Evolutionary conservation across 1,139 yeast genomes (phyloP), one percentile per base, ranked within the genome.

Genomic region (Kluyveromyces sp.): DNA sequence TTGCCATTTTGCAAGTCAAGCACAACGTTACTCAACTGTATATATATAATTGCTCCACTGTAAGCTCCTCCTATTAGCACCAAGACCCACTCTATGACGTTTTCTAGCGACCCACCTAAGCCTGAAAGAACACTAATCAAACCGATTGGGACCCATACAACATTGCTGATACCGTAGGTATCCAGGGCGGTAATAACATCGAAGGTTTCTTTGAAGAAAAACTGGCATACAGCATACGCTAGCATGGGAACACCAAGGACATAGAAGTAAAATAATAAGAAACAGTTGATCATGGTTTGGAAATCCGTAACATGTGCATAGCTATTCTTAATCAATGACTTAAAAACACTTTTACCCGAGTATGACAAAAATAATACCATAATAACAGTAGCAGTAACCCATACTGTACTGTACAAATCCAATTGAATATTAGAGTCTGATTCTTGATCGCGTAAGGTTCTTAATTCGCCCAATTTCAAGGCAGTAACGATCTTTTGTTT

Each of bases 371-470:
- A 59, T 38, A 54, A 54, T 4, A 56, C 49, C 48, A 58, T 46
- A 5, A 56, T 51, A 26, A 54, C 57, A 3, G 58, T 50, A 7
- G 58, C 56, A 4, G 63, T 57, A 27, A 61, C 51, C 66, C 66
- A 62, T 4, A 58, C 51, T 2, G 65, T 53, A 10, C 63, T 62
- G 46, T 59, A 62, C 30, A 62, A 43, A 45, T 61, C 66, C 15
- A 50, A 48, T 4, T 42, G 7, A 6, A 32, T 39, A 34, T 34
- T 28, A 32, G 34, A 28, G 5, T 31, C 41, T 10, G 25, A 42
- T 52, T 27, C 46, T 41, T n/a, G 39, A 48, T 7, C 39, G 42
- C 32, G 34, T 47, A 35, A 38, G 43, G 43, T 34, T n/a, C 37
- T 26, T 15, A 41, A 34, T 29, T 29, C 39, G 41, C 43, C 50